Base-by-base conservation (phyloP, 345 rosid genomes). In the Citrus australasica region DNA sequence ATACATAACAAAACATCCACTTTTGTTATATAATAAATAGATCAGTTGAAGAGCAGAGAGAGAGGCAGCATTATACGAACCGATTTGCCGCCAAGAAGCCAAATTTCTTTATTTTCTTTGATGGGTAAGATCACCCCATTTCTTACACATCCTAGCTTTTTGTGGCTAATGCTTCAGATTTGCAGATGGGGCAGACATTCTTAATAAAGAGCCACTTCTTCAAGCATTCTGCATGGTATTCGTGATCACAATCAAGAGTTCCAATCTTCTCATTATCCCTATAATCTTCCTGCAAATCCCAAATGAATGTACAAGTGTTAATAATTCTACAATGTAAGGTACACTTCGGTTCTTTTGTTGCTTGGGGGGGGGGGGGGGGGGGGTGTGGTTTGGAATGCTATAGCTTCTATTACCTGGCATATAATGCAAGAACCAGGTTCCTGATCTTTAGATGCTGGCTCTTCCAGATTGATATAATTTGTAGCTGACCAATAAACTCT, bases 101-200 rank as follows among this genome's bases (percentile, higher is more conserved):
- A 17, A 46, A 46, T 46, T 46, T 46, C 51, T 75, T 69, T 78
- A 56, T 79, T 81, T 55, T 56, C 46, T 42, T 67, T 16, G 13
- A 30, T 33, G 10, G 51, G 61, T n/a, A 42, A 35, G 46, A 27
- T 42, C n/a, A 40, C 24, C n/a, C 73, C 79, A 53, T 37, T 37
- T 63, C 46, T 27, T 76, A 79, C 64, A 48, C 74, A 42, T 76
- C 68, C 67, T 76, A 74, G 75, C 73, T 77, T 30, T 63, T 80
- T 24, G 51, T 28, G 74, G 82, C 87, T 85, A 91, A 76, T 71
- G 94, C 98, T 87, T 94, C 92, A 4, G 90, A 85, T 85, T 94
- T 94, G 89, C 98, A 94, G 84, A 93, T 84, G 25, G 98, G 97
- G 83, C 98, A 94, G 32, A 88, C 85, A 67, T 90, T 94, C 90